Evolutionary conservation across 257 asterid species (phyloP).

Genomic region (Phtheirospermum japonicum): DNA sequence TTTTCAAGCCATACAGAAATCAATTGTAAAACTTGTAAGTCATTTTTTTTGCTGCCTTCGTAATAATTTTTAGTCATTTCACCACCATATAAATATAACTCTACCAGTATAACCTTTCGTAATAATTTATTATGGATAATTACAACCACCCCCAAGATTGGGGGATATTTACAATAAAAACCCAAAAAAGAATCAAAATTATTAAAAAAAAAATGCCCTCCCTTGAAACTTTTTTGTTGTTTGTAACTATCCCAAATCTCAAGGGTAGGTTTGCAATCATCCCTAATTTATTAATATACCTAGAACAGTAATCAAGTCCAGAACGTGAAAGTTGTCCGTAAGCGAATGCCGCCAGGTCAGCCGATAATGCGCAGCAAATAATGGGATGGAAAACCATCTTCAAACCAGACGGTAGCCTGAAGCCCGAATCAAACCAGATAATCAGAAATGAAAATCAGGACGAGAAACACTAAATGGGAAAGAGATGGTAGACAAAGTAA

Average conservation of each 20-base stretch:
- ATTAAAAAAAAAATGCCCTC: no score
- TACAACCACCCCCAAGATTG: no score
- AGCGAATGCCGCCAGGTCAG: constrained; percentile 82
- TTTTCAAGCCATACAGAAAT: neutral
- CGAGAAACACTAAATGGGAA: constrained; percentile 3
- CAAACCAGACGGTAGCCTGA: constrained; percentile 73
- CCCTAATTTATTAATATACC: constrained; percentile 41
- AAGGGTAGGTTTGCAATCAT: neutral
- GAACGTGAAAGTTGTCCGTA: constrained; percentile 61
- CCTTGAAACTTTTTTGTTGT: no score
- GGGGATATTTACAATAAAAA: neutral
- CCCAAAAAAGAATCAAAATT: neutral
- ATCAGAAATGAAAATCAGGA: neutral
- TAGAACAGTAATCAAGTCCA: constrained; percentile 77
- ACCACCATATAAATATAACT: no score
- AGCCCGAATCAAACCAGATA: constrained; percentile 24
- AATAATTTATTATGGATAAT: no score
- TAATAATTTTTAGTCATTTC: no score
- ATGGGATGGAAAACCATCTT: constrained; percentile 91
- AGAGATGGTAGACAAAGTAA: constrained; percentile 20
- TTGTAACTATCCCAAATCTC: no score
- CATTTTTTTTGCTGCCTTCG: no score
- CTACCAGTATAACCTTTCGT: no score
- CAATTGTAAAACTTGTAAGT: no score
- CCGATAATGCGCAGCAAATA: constrained; percentile 80